Percentiles rank a stretch among this genome's conserved stretches.
Conservation (phyloP, 495 filamentous ascomycete species). For the Bathelium albidoporum region DNA sequence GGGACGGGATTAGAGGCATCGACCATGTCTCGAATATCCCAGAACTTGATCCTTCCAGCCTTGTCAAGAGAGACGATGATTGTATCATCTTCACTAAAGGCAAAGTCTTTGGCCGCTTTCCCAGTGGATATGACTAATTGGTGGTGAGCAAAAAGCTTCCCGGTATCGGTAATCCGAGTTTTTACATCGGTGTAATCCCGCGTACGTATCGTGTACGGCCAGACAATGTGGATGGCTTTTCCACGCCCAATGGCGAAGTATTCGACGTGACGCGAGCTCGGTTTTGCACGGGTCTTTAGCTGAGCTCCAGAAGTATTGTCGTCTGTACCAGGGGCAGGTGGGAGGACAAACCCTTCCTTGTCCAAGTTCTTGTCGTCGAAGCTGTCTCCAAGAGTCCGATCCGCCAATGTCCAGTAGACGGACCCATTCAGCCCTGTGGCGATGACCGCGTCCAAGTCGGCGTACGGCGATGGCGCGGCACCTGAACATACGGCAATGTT, state of each 20-base stretch:
- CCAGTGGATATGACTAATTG: constrained; percentile 87
- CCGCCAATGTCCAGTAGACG: constrained; percentile 80
- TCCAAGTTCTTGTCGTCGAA: constrained; percentile 64
- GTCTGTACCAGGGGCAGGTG: constrained; percentile 39
- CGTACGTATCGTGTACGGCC: constrained; percentile 63
- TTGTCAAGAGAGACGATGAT: constrained; percentile 94
- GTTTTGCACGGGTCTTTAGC: constrained; percentile 88
- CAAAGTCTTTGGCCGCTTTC: constrained; percentile 96
- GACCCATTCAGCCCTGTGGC: constrained; percentile 88
- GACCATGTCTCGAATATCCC: constrained; percentile 78
- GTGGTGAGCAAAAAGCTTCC: constrained; percentile 76
- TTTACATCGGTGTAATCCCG: constrained; percentile 57
- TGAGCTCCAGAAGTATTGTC: constrained; percentile 58
- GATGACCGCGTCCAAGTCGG: constrained; percentile 63
- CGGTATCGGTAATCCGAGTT: constrained; percentile 60
- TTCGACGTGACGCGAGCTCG: constrained; percentile 75
- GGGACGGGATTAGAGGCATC: constrained; percentile 39
- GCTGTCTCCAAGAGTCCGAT: constrained; percentile 57
- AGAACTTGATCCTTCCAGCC: constrained; percentile 87
- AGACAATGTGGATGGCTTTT: constrained; percentile 88
- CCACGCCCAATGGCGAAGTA: constrained; percentile 92
- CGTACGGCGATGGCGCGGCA: constrained; percentile 29
- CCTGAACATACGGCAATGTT: constrained; percentile 74
- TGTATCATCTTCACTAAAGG: constrained; percentile 91
- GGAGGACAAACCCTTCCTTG: constrained; percentile 69